A percentile compares a stretch with the other conserved stretches of the same genome.
These are phyloP conservation scores for Gliomastix tumulicola DNA, from an alignment of 2,329 filamentous ascomycete genomes.

Conservation along the genomic window DNA sequence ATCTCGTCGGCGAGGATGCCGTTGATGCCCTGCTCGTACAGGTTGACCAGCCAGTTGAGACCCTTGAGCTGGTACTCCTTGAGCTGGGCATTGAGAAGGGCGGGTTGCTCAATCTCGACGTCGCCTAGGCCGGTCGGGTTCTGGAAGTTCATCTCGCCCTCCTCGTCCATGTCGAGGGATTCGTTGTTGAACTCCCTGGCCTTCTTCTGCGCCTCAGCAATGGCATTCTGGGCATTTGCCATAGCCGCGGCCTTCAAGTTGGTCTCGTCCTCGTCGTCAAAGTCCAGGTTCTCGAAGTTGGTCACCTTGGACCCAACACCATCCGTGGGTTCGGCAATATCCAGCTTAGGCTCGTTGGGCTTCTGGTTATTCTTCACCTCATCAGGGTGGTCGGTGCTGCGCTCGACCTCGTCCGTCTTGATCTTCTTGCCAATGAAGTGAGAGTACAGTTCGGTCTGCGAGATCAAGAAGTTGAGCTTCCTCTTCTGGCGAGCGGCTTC, in stretches of 20 bases:
- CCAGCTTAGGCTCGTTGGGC: constrained; percentile 29
- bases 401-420: constrained; percentile 91
- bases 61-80: constrained; percentile 99
- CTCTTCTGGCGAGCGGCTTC: constrained; percentile 96
- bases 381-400: constrained; percentile 76
- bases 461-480: constrained; percentile 99
- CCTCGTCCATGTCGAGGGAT: constrained; percentile 67
- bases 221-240: constrained; percentile 93
- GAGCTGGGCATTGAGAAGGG: constrained; percentile 84
- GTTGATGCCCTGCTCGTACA: constrained; percentile 99
- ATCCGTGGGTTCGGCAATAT: constrained; percentile 46
- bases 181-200: constrained; percentile 87
- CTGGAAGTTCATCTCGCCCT: constrained; percentile 99
- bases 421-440: constrained; percentile 99
- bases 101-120: constrained; percentile 89
- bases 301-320: constrained; percentile 67
- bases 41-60: constrained; percentile 97
- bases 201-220: constrained; percentile 89
- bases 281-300: constrained; percentile 89
- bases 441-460: constrained; percentile 96
- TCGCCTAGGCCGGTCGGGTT: constrained; percentile 93
- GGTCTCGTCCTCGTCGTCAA: constrained; percentile 89
- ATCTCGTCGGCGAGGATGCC: constrained; percentile 98
- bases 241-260: constrained; percentile 76
- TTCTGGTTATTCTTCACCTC: constrained; percentile 45